Evolutionary conservation across 768 basidiomycete genomes (phyloP), one percentile per base, ranked within the genome.

Genomic region (Grammothele lineata): DNA sequence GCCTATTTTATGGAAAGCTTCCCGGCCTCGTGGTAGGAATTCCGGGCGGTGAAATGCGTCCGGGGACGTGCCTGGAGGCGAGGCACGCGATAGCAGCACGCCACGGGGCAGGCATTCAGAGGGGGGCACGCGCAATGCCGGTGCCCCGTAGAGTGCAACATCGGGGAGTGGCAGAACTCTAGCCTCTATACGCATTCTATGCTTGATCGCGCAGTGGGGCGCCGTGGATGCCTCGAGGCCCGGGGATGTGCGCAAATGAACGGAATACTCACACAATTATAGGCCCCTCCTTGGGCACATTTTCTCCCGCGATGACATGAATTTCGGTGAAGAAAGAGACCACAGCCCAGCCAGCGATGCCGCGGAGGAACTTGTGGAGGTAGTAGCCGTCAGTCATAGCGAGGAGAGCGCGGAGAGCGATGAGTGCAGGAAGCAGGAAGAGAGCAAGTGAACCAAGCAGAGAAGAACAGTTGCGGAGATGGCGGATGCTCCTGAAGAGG

Each of bases 291-390:
- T 63, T 67, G 3, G 95, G 93, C 12, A 97, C 90, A 63, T 94
- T 85, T 65, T 95, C 92, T 34, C 76, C 81, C 40, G 90, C 92
- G 51, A 95, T 77, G 48, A 96, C 81, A 58, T 81, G 84, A 39
- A 96, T 78, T 64, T 92, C 86, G 0, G 80, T 80, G 74, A 95
- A 97, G 74, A 97, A 97, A 5, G 88, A 85, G 62, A 79, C 74
- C 10, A 91, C 77, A 2, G 91, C 86, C 67, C 81, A 79, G 25
- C 75, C 69, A 19, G 93, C 86, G 40, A 93, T 66, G 37, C 70
- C 69, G 44, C 87, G 81, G 50, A 96, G 74, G 30, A 88, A 60
- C 39, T 78, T 74, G 69, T 95, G 93, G 50, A 85, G 64, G 36
- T 77, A 36, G 50, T 69, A 68, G 32, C 65, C 45, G 36, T 72